Percentiles rank a stretch among this genome's conserved stretches.
Evolutionary conservation across 495 filamentous ascomycete species (phyloP).

Genomic region (Aspergillus mulundensis): DNA sequence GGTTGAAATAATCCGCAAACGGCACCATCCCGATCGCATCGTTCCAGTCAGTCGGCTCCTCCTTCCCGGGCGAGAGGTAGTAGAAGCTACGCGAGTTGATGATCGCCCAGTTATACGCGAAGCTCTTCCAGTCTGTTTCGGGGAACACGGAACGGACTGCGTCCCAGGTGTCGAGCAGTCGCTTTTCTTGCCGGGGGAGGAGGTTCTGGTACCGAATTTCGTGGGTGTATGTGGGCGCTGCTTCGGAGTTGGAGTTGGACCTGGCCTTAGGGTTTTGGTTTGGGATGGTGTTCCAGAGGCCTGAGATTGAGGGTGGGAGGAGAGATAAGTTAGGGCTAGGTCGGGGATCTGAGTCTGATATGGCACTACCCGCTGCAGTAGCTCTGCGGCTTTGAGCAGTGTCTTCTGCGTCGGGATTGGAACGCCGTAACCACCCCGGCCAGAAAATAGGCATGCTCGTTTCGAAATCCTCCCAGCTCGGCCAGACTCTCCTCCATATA

Average conservation of each 20-base stretch:
- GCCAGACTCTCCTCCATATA: constrained; percentile 63
- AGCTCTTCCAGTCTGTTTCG: constrained; percentile 42
- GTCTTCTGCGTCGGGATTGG: constrained; percentile 7
- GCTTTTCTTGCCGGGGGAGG: constrained; percentile 55
- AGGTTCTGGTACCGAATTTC: constrained; percentile 37
- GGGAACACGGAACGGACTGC: constrained; percentile 46
- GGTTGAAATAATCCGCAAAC: constrained; percentile 80
- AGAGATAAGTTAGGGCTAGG: not conserved
- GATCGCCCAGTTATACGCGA: constrained; percentile 65
- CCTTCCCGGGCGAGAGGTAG: constrained; percentile 45
- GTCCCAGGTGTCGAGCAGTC: constrained; percentile 56
- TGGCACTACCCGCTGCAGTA: not conserved
- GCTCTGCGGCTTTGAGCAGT: not conserved
- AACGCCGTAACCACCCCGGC: constrained; percentile 31
- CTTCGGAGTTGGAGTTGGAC: not conserved
- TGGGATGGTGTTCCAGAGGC: constrained; percentile 19
- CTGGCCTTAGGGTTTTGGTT: not conserved
- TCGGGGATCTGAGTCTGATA: not conserved
- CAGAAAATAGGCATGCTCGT: constrained; percentile 63
- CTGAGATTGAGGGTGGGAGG: constrained; percentile 32
- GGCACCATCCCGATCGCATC: constrained; percentile 73
- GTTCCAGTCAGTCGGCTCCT: constrained; percentile 45
- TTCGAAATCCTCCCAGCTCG: constrained; percentile 48
- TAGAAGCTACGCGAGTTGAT: constrained; percentile 79
- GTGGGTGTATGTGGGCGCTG: constrained; percentile 6